Base-by-base conservation (phyloP, 768 basidiomycete species). In the Xerocomellus amylosporus region DNA sequence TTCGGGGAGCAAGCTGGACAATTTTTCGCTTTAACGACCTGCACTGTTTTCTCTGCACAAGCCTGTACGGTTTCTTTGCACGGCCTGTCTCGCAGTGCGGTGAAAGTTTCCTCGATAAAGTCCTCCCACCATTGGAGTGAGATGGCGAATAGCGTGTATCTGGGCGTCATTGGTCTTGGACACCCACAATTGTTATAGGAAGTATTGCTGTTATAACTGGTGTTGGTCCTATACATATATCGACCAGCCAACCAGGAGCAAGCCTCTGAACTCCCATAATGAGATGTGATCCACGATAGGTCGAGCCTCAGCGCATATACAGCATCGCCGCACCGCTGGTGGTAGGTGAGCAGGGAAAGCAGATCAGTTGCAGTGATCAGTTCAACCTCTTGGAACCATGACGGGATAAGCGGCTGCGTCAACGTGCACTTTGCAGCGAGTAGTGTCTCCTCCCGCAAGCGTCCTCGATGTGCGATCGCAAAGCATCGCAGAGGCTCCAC, bases 391-490 rank as follows among this genome's bases (percentile, higher is more conserved):
- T 14, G 13, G 33, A 33, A 33, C 33, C 12, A 14, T 14, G 13
- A 5, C 14, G 33, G 33, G 14, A 33, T 33, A 13, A 33, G 33
- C 13, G 33, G 33, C 14, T 33, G 33, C 14, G 60, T 40, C 43
- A 75, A 54, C 1, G 73, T 68, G 39, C 58, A 53, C n/a, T 49
- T 64, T 2, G 72, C 70, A 13, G 73, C 70, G 2, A 66, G 54
- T 9, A 55, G 24, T 0, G 67, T 68, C 54, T 72, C 63, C 2
- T 64, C 54, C 30, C 41, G 47, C 34, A 71, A 46, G 5, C 34
- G 31, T 19, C 58, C 64, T 2, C 53, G 63, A 20, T 52, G 53
- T 2, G 71, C 69, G 7, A 74, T 59, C 1, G 69, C 72, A 48
- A 71, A 75, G 5, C 34, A 17, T 15, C 15, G 34, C 34, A 36